A percentile compares a stretch with the other conserved stretches of the same genome.
Conservation (phyloP, 2,329 filamentous ascomycete genomes). For the Blastomyces parvus region DNA sequence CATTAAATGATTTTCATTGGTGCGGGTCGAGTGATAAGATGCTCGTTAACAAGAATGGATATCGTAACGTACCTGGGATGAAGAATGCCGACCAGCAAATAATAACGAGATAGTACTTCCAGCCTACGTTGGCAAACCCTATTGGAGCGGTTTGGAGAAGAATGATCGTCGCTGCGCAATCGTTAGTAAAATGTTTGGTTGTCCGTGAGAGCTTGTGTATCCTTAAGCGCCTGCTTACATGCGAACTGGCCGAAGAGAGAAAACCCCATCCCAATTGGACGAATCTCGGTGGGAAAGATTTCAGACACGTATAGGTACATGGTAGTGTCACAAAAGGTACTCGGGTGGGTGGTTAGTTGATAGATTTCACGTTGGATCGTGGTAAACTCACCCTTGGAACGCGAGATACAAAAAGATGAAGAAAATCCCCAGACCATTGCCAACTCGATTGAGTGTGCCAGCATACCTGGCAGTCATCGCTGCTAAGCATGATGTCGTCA, state of each 20-base stretch:
- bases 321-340: conserved; percentile 39
- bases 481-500: conserved; percentile 34
- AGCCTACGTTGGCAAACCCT: conserved; percentile 38
- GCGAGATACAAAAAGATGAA: conserved; percentile 40
- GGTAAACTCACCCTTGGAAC: conserved; percentile 36
- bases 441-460: conserved; percentile 32
- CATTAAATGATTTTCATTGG: conserved; percentile 2
- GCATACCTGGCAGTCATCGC: conserved; percentile 32
- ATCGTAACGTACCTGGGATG: conserved; percentile 26
- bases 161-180: conserved; percentile 36
- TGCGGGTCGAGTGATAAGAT: neutral
- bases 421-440: conserved; percentile 35
- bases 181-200: conserved; percentile 12
- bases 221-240: conserved; percentile 17
- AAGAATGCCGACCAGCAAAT: conserved; percentile 38
- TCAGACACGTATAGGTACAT: conserved; percentile 41
- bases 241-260: conserved; percentile 44
- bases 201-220: neutral
- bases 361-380: neutral
- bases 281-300: conserved; percentile 43
- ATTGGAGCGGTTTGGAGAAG: conserved; percentile 40
- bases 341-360: conserved; percentile 17
- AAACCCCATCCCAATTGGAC: conserved; percentile 45
- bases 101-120: conserved; percentile 44
- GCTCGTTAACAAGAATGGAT: neutral